Evolutionary conservation across 2,329 filamentous ascomycete species (phyloP).

Genomic region (Podosphaera xanthii): DNA sequence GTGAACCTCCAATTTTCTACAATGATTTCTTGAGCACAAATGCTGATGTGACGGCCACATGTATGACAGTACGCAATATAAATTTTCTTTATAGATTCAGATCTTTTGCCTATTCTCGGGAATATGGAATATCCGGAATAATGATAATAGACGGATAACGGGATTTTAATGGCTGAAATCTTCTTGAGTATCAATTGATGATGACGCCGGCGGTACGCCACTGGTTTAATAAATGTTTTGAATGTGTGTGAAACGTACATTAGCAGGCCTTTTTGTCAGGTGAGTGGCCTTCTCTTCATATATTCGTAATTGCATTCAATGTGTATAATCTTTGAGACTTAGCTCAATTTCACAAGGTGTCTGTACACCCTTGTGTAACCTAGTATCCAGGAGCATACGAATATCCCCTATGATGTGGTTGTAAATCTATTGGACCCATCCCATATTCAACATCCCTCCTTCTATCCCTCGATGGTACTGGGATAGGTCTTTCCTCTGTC

Average conservation of each 20-base stretch:
- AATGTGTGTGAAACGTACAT: neutral
- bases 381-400: neutral
- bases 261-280: neutral
- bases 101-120: too few species aligned
- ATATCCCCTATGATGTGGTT: neutral
- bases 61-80: too few species aligned
- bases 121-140: neutral
- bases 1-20: too few species aligned
- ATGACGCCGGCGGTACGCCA: neutral
- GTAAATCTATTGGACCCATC: neutral
- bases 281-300: neutral
- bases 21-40: too few species aligned
- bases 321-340: neutral
- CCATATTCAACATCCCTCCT: neutral
- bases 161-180: neutral
- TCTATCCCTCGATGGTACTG: constrained; percentile 1
- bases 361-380: too few species aligned
- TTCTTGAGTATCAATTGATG: neutral
- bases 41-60: too few species aligned
- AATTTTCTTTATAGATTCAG: too few species aligned
- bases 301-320: neutral
- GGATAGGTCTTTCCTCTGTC: neutral
- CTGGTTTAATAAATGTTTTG: neutral
- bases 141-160: neutral
- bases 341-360: neutral